Percentiles rank a stretch among this genome's conserved stretches.
These are phyloP conservation scores for Rhodotorula sp. DNA, from an alignment of 1,284 basidiomycete species.

Conservation along the genomic window DNA sequence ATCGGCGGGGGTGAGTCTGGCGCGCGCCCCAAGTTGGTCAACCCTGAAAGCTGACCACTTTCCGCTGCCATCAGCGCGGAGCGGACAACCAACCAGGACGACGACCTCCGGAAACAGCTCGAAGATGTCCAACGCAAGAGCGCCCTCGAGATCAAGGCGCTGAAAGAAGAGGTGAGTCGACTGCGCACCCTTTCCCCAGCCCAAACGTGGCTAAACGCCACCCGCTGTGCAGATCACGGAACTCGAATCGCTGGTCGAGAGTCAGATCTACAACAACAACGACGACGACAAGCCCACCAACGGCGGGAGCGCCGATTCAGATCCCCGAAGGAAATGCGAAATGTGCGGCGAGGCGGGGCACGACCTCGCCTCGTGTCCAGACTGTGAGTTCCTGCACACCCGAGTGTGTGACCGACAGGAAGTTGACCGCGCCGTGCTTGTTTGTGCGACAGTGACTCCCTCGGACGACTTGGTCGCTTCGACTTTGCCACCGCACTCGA, in stretches of 20 bases:
- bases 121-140: slow-evolving; percentile 45
- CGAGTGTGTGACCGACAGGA: too few species aligned
- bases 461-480: background rate
- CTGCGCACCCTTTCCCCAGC: too few species aligned
- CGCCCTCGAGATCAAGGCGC: slow-evolving; percentile 41
- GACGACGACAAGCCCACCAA: slow-evolving; percentile 77
- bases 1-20: slow-evolving; percentile 45
- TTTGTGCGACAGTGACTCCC: background rate
- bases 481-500: slow-evolving; percentile 2
- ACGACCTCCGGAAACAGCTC: slow-evolving; percentile 16
- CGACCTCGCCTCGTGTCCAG: slow-evolving; percentile 51
- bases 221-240: slow-evolving; percentile 64
- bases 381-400: slow-evolving; percentile 14
- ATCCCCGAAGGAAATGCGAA: slow-evolving; percentile 61
- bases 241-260: slow-evolving; percentile 80
- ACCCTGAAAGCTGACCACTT: slow-evolving; percentile 47
- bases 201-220: too few species aligned
- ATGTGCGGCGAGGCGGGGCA: slow-evolving; percentile 78
- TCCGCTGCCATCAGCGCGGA: too few species aligned
- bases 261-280: slow-evolving; percentile 93
- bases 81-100: too few species aligned
- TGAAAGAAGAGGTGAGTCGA: slow-evolving; percentile 40
- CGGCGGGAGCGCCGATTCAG: slow-evolving; percentile 24
- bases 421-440: too few species aligned
- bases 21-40: too few species aligned